These are phyloP conservation scores for Candida loeiensis DNA, from an alignment of 805 yeast genomes.

Conservation along the genomic window DNA sequence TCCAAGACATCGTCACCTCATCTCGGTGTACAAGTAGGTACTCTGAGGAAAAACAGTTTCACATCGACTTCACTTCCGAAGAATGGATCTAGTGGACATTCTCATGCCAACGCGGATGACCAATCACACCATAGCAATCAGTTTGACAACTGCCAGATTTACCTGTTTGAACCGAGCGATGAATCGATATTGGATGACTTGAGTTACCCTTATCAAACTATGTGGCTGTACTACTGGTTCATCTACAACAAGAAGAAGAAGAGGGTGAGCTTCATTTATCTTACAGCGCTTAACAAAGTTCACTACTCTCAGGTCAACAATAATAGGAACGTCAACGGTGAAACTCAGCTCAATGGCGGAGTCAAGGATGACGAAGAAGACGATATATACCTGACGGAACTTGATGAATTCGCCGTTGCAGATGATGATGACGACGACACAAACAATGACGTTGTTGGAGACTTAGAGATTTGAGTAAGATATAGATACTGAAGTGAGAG, in stretches of 20 bases:
- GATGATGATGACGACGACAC: slow-evolving; percentile 22
- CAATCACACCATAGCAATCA: slow-evolving; percentile 2
- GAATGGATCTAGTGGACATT: not conserved
- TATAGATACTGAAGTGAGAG: not conserved
- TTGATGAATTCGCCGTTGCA: slow-evolving; percentile 16
- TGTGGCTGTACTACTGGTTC: slow-evolving; percentile 87
- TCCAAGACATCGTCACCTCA: slow-evolving; percentile 24
- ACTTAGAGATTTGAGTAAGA: slow-evolving; percentile 29
- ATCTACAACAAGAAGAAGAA: slow-evolving; percentile 87
- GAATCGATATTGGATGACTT: slow-evolving; percentile 60
- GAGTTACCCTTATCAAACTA: slow-evolving; percentile 42
- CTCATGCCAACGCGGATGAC: not conserved
- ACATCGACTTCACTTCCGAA: slow-evolving; percentile 9
- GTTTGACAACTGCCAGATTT: slow-evolving; percentile 52
- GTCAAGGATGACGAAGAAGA: slow-evolving; percentile 20
- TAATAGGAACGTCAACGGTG: slow-evolving; percentile 18
- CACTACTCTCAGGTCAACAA: slow-evolving; percentile 34
- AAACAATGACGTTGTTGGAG: slow-evolving; percentile 33
- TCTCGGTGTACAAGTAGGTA: slow-evolving; percentile 17
- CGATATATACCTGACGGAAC: slow-evolving; percentile 21
- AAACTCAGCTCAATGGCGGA: slow-evolving; percentile 20
- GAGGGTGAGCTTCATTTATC: slow-evolving; percentile 81
- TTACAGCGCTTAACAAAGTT: slow-evolving; percentile 48
- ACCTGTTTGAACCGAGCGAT: slow-evolving; percentile 60
- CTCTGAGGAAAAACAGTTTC: slow-evolving; percentile 29